Evolutionary conservation across 306 rosid species (phyloP).

Genomic region (Citrullus colocynthis): DNA sequence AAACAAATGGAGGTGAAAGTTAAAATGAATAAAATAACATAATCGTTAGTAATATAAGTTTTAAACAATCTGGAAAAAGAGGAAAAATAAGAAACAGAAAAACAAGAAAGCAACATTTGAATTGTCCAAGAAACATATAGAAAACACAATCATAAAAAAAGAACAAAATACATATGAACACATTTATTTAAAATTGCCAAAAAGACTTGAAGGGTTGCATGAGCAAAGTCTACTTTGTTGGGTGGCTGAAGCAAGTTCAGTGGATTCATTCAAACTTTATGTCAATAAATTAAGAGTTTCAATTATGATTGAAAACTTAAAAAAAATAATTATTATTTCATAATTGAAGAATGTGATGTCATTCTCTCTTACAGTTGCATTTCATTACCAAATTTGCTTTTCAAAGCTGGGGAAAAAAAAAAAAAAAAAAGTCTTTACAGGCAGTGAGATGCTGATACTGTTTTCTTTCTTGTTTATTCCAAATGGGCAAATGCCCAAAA

Average conservation of each 20-base stretch:
- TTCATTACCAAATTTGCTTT: background rate
- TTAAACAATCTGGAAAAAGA: background rate
- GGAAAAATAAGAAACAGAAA: background rate
- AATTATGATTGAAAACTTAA: conserved; percentile 22
- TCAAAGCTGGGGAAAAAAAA: background rate
- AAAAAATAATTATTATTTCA: conserved; percentile 5
- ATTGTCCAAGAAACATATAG: background rate
- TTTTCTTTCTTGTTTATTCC: background rate
- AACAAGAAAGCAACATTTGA: background rate
- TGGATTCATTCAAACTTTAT: conserved; percentile 26
- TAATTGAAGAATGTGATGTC: conserved; percentile 5
- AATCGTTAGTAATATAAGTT: background rate
- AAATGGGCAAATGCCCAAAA: background rate
- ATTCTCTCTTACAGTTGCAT: background rate
- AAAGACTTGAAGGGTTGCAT: conserved; percentile 15
- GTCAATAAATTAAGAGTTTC: conserved; percentile 12
- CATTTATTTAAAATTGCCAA: background rate
- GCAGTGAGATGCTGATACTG: background rate
- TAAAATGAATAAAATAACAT: background rate
- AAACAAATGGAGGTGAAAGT: background rate
- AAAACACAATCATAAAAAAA: conserved; percentile 1
- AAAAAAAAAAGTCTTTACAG: background rate
- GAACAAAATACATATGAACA: conserved; percentile 2
- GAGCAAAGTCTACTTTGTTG: conserved; percentile 8
- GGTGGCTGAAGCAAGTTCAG: conserved; percentile 21